Evolutionary conservation across 257 asterid species (phyloP).

Genomic region (Ballota nigra): DNA sequence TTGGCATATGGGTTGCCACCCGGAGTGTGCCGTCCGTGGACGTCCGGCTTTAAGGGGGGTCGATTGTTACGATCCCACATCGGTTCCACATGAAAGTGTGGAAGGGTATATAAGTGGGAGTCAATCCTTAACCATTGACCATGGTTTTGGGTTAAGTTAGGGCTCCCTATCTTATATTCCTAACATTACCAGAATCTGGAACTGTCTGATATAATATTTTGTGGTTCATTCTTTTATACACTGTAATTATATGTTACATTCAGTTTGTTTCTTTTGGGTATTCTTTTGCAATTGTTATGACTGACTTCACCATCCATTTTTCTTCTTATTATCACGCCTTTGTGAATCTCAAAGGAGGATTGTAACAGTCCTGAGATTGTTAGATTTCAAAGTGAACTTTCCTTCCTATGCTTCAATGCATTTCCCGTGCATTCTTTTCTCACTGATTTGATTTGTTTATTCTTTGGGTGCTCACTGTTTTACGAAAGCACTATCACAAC

Average conservation of each 20-base stretch:
- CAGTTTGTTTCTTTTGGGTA: neutral
- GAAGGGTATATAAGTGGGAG: too few species aligned
- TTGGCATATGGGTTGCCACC: too few species aligned
- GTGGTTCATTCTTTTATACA: neutral
- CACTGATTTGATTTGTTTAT: constrained; percentile 11
- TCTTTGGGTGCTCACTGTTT: constrained; percentile 1
- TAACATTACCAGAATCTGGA: constrained; percentile 8
- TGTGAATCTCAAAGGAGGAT: neutral
- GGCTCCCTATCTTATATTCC: too few species aligned
- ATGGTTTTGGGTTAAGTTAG: too few species aligned
- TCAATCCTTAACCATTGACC: too few species aligned
- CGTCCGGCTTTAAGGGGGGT: too few species aligned
- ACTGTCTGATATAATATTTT: neutral
- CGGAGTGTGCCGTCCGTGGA: too few species aligned
- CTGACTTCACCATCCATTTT: constrained; percentile 2
- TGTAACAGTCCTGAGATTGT: constrained; percentile 8
- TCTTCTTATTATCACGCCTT: constrained; percentile 4
- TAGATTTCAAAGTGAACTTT: constrained; percentile 9
- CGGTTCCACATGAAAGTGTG: too few species aligned
- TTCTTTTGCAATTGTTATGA: neutral
- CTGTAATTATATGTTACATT: constrained; percentile 9
- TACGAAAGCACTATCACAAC: neutral
- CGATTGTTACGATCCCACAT: too few species aligned
- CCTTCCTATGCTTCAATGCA: neutral
- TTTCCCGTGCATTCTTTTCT: neutral